Percentiles rank a stretch among this genome's conserved stretches.
These are phyloP conservation scores for Ophiostoma sp. DNA, from an alignment of 2,329 filamentous ascomycete species.

Conservation along the genomic window DNA sequence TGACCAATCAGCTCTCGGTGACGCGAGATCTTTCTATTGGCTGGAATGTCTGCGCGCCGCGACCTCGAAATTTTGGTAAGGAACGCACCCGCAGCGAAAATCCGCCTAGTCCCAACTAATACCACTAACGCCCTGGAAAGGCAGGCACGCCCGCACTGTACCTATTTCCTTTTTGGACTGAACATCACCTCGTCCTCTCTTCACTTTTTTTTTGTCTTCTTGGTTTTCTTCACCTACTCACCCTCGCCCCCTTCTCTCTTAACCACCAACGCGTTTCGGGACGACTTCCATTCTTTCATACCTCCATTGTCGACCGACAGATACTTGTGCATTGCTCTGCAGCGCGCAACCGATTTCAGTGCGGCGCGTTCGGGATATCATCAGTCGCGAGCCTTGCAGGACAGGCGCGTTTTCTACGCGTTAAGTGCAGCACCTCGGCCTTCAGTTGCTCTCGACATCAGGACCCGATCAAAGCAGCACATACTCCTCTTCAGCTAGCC, in stretches of 20 bases:
- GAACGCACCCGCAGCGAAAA: neutral
- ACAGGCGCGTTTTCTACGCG: slow-evolving; percentile 25
- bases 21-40: neutral
- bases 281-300: neutral
- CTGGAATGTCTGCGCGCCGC: neutral
- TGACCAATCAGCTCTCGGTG: neutral
- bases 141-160: slow-evolving; percentile 3
- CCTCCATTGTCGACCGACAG: neutral
- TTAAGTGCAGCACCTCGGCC: slow-evolving; percentile 22
- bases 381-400: slow-evolving; percentile 9
- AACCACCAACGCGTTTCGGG: slow-evolving; percentile 12
- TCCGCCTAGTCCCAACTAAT: neutral
- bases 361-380: slow-evolving; percentile 8
- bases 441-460: neutral
- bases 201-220: slow-evolving; percentile 6
- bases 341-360: slow-evolving; percentile 17
- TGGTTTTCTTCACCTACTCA: slow-evolving; percentile 10
- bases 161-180: too few species aligned
- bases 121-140: slow-evolving; percentile 8
- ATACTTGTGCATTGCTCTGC: neutral
- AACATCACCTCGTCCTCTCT: slow-evolving; percentile 7
- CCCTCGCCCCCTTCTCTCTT: slow-evolving; percentile 14
- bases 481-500: too few species aligned
- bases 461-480: neutral
- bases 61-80: neutral